These are phyloP conservation scores for Paraphoma sp. DNA, from an alignment of 2,329 filamentous ascomycete genomes.

Conservation along the genomic window DNA sequence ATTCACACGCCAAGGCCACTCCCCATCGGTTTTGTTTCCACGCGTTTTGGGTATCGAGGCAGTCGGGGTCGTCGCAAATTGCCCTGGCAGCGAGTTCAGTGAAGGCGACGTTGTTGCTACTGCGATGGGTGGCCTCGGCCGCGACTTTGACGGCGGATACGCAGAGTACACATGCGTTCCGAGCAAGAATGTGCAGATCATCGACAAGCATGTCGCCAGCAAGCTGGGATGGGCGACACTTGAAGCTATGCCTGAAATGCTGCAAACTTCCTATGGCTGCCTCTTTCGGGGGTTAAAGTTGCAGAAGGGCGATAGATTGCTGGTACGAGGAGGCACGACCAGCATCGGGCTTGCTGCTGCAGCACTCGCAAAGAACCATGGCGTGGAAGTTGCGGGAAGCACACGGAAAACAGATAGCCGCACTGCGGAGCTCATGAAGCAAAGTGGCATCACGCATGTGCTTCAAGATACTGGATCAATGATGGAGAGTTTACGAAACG, in stretches of 20 bases:
- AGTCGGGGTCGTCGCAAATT: constrained; percentile 50
- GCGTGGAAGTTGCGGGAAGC: not conserved
- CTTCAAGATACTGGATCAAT: not conserved
- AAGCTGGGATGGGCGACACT: constrained; percentile 51
- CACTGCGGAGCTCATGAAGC: constrained; percentile 46
- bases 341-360: constrained; percentile 41
- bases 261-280: constrained; percentile 58
- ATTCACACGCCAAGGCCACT: constrained; percentile 56
- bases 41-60: constrained; percentile 56
- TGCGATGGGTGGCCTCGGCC: constrained; percentile 58
- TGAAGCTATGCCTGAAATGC: constrained; percentile 59
- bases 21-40: constrained; percentile 23
- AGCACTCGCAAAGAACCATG: constrained; percentile 1
- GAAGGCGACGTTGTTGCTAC: constrained; percentile 54
- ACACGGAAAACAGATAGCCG: not conserved
- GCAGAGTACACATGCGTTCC: constrained; percentile 58
- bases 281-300: constrained; percentile 51
- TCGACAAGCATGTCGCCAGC: not conserved
- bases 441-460: constrained; percentile 52
- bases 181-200: constrained; percentile 18
- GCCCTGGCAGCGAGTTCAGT: constrained; percentile 45
- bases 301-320: constrained; percentile 49
- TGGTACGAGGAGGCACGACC: constrained; percentile 60
- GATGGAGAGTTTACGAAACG: not conserved
- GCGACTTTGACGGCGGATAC: constrained; percentile 57